Conservation (phyloP, 108 stramenopile species). For the Cyclotella choctawhatcheeana region DNA sequence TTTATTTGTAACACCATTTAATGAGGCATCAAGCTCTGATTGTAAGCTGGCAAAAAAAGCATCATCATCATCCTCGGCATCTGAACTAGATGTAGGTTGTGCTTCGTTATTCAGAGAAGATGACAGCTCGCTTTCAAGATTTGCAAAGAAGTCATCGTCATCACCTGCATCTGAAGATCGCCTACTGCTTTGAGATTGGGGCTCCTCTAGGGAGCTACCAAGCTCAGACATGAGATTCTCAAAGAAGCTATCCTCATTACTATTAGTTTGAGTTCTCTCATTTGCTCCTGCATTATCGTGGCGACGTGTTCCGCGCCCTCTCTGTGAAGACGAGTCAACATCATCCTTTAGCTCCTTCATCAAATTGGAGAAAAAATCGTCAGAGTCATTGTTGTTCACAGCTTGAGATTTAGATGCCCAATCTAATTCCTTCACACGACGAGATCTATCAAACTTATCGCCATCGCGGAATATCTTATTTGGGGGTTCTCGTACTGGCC, state of each 20-base stretch:
- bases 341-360: constrained; percentile 62
- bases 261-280: not conserved
- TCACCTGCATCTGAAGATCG: constrained; percentile 21
- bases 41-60: constrained; percentile 3
- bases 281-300: constrained; percentile 49
- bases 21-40: constrained; percentile 7
- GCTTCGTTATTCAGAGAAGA: constrained; percentile 46
- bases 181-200: not conserved
- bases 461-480: not conserved
- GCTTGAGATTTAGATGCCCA: constrained; percentile 24
- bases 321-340: constrained; percentile 24
- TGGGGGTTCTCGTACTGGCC: constrained; percentile 13
- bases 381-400: constrained; percentile 31
- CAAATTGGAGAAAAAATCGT: constrained; percentile 57
- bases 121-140: constrained; percentile 71
- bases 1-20: constrained; percentile 5
- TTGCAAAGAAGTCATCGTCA: constrained; percentile 81
- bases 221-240: constrained; percentile 62
- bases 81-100: constrained; percentile 2
- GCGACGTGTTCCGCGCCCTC: constrained; percentile 35
- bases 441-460: constrained; percentile 23
- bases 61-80: constrained; percentile 9
- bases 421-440: constrained; percentile 48
- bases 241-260: constrained; percentile 58
- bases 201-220: constrained; percentile 29